These are phyloP conservation scores for Zoysia matrella DNA, from an alignment of 202 grass and related monocot species.

Conservation along the genomic window DNA sequence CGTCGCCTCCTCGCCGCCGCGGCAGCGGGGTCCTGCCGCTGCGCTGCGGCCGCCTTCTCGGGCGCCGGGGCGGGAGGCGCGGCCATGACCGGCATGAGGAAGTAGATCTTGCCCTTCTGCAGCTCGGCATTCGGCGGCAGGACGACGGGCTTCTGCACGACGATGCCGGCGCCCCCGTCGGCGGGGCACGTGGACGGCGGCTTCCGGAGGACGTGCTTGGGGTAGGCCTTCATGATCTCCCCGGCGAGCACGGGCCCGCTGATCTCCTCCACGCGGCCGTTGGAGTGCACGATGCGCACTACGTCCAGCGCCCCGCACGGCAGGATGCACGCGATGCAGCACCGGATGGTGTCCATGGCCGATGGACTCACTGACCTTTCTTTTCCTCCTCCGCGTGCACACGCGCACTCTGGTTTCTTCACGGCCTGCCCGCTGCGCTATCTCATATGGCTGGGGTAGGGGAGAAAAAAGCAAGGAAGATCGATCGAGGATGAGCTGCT, in stretches of 20 bases:
- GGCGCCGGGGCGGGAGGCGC: conserved; percentile 5
- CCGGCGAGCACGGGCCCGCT: conserved; percentile 70
- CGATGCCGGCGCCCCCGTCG: conserved; percentile 54
- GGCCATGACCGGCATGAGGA: background rate
- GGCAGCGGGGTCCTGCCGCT: background rate
- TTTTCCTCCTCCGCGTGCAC: background rate
- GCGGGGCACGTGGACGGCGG: conserved; percentile 64
- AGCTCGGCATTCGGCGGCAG: conserved; percentile 89
- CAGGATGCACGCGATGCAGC: conserved; percentile 99
- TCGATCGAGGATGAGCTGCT: background rate
- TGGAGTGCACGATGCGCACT: conserved; percentile 95
- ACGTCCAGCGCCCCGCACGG: conserved; percentile 97
- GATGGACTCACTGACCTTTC: too few species aligned
- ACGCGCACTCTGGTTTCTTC: too few species aligned
- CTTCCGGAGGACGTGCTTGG: conserved; percentile 86
- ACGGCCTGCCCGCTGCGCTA: conserved; percentile 31
- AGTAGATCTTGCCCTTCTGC: conserved; percentile 69
- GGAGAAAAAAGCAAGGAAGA: background rate
- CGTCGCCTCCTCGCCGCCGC: conserved; percentile 52
- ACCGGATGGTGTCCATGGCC: conserved; percentile 83
- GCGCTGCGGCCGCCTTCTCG: conserved; percentile 16
- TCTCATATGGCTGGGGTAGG: conserved; percentile 15
- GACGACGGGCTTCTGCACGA: conserved; percentile 69
- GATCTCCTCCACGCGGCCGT: conserved; percentile 94
- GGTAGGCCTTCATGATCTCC: conserved; percentile 93